phyloP scores from a whole-genome alignment of 768 basidiomycete species.

The Naganishia randhawae region DNA sequence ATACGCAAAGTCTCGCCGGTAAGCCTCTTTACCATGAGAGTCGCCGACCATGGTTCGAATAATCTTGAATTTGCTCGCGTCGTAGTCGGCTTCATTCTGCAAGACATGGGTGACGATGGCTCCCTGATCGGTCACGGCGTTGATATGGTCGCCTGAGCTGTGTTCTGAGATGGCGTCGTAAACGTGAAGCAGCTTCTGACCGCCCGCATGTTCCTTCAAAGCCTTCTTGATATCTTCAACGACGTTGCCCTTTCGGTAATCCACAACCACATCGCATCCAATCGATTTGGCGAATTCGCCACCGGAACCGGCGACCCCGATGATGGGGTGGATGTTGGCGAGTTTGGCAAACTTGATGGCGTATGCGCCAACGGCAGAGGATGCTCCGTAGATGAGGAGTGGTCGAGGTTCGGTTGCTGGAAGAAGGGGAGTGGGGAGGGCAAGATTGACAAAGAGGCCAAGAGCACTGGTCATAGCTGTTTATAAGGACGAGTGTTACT shows the following conservation, averaged over 20 bases:
- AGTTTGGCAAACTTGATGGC: slow-evolving; percentile 29
- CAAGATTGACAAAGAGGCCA: slow-evolving; percentile 19
- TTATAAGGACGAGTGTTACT: background rate
- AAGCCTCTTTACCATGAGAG: background rate
- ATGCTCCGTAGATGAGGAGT: slow-evolving; percentile 28
- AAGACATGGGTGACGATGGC: slow-evolving; percentile 17
- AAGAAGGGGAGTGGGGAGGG: slow-evolving; percentile 20
- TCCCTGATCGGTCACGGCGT: slow-evolving; percentile 1
- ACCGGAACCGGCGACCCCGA: slow-evolving; percentile 26
- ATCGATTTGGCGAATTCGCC: slow-evolving; percentile 26
- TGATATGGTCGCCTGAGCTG: slow-evolving; percentile 3
- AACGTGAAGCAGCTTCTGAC: slow-evolving; percentile 7
- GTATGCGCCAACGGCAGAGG: slow-evolving; percentile 28
- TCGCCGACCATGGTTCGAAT: slow-evolving; percentile 25
- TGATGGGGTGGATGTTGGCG: slow-evolving; percentile 32
- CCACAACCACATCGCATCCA: slow-evolving; percentile 22
- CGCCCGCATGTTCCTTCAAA: slow-evolving; percentile 10
- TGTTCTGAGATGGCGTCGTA: slow-evolving; percentile 26
- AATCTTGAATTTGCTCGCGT: background rate
- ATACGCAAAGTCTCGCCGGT: slow-evolving; percentile 20
- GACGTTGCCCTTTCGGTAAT: slow-evolving; percentile 22
- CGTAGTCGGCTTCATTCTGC: background rate
- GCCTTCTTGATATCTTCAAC: slow-evolving; percentile 26
- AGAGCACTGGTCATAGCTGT: slow-evolving; percentile 7
- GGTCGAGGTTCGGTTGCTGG: slow-evolving; percentile 22